Evolutionary conservation across 345 rosid genomes (phyloP).

Genomic region (Aquilaria yunnanensis): DNA sequence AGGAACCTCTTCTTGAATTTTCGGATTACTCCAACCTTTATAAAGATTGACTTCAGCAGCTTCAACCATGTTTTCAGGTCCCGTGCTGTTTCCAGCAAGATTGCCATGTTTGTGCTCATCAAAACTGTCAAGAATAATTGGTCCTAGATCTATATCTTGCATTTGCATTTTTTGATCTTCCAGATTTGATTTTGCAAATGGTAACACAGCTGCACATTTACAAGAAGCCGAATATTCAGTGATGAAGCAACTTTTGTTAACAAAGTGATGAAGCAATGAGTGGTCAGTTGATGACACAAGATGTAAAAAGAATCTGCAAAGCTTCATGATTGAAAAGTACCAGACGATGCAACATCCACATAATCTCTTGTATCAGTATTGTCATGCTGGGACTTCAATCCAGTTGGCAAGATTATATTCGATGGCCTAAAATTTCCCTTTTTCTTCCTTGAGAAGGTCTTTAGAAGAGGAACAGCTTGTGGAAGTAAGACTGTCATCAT

Average conservation of each 20-base stretch:
- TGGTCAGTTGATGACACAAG: conserved; percentile 1
- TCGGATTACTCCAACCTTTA: conserved; percentile 11
- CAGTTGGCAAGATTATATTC: conserved; percentile 15
- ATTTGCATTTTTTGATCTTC: conserved; percentile 21
- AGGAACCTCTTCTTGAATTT: conserved; percentile 12
- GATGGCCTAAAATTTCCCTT: conserved; percentile 15
- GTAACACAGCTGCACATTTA: conserved; percentile 26
- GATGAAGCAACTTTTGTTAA: not conserved
- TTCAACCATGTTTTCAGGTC: conserved; percentile 19
- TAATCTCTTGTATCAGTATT: conserved; percentile 20
- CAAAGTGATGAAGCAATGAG: not conserved
- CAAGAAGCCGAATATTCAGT: conserved; percentile 9
- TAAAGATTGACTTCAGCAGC: conserved; percentile 22
- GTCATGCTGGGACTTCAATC: conserved; percentile 18
- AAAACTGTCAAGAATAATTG: conserved; percentile 38
- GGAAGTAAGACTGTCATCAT: conserved; percentile 92
- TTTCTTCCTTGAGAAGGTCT: conserved; percentile 39
- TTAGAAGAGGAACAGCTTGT: conserved; percentile 82
- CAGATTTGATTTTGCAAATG: conserved; percentile 14
- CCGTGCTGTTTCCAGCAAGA: conserved; percentile 16
- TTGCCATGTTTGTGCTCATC: conserved; percentile 31
- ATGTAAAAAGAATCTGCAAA: not conserved
- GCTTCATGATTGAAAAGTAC: conserved; percentile 16
- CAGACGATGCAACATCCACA: conserved; percentile 25
- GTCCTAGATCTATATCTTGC: conserved; percentile 19